Conservation (phyloP, 257 asterid species). For the Forsythia suspensa region DNA sequence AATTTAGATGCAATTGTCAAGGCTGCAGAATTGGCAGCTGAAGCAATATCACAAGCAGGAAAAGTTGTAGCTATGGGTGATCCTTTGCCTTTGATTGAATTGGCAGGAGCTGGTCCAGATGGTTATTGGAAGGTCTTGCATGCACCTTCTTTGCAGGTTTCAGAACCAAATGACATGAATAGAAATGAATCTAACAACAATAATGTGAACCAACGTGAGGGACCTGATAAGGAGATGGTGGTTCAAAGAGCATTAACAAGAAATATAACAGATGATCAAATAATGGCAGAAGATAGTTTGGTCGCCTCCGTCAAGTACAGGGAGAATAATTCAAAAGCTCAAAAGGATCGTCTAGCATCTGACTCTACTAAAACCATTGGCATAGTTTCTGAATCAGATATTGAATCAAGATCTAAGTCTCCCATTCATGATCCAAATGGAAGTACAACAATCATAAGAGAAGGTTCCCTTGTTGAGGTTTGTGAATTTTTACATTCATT, state of each 20-base stretch:
- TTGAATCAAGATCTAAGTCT: slow-evolving; percentile 29
- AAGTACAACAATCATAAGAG: slow-evolving; percentile 45
- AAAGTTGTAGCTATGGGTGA: slow-evolving; percentile 82
- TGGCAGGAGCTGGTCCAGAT: slow-evolving; percentile 74
- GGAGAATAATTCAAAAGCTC: slow-evolving; percentile 40
- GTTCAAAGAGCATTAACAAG: slow-evolving; percentile 36
- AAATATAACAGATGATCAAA: slow-evolving; percentile 33
- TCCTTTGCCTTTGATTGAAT: slow-evolving; percentile 65
- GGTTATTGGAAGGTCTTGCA: slow-evolving; percentile 59
- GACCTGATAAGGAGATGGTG: slow-evolving; percentile 40
- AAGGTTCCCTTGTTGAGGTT: slow-evolving; percentile 88
- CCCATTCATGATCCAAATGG: slow-evolving; percentile 19
- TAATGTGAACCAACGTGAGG: slow-evolving; percentile 33
- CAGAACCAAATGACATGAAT: slow-evolving; percentile 34
- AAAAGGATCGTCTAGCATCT: slow-evolving; percentile 37
- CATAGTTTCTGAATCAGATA: slow-evolving; percentile 42
- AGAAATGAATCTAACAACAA: slow-evolving; percentile 28
- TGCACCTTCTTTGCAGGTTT: slow-evolving; percentile 35
- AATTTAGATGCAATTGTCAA: slow-evolving; percentile 85
- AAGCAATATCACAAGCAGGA: slow-evolving; percentile 93
- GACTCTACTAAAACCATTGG: slow-evolving; percentile 33
- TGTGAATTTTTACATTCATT: slow-evolving; percentile 19
- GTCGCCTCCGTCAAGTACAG: slow-evolving; percentile 32
- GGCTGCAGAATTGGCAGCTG: slow-evolving; percentile 97
- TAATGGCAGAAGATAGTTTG: slow-evolving; percentile 31